phyloP scores from a whole-genome alignment of 106 monocot genomes.

The Iris macrosiphon region DNA sequence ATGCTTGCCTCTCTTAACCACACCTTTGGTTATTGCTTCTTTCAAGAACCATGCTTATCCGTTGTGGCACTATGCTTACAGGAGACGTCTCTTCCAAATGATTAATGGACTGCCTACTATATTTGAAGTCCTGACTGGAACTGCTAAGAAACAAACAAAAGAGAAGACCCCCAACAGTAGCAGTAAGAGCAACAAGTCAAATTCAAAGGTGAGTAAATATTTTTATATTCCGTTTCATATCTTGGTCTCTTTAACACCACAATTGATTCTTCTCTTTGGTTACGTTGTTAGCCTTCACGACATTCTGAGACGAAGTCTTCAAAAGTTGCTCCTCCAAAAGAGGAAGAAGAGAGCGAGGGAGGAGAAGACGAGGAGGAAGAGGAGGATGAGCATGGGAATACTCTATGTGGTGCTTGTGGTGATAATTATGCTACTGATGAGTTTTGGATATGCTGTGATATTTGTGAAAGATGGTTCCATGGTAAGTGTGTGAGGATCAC shows the following conservation, averaged over 20 bases:
- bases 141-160: slow-evolving; percentile 48
- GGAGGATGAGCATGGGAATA: slow-evolving; percentile 69
- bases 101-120: slow-evolving; percentile 76
- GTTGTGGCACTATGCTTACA: slow-evolving; percentile 13
- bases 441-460: slow-evolving; percentile 95
- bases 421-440: slow-evolving; percentile 66
- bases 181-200: slow-evolving; percentile 64
- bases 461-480: slow-evolving; percentile 90
- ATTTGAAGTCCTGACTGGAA: slow-evolving; percentile 68
- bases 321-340: slow-evolving; percentile 44
- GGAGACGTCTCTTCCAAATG: slow-evolving; percentile 67
- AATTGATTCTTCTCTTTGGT: slow-evolving; percentile 1
- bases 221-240: background rate
- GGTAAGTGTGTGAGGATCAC: slow-evolving; percentile 85
- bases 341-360: slow-evolving; percentile 37
- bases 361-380: slow-evolving; percentile 56
- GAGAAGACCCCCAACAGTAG: slow-evolving; percentile 63
- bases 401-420: slow-evolving; percentile 72
- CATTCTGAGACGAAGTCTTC: slow-evolving; percentile 40
- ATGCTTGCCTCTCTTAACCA: too few relatives aligned
- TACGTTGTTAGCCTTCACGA: slow-evolving; percentile 22
- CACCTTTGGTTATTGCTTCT: too few relatives aligned
- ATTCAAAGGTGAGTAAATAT: slow-evolving; percentile 31
- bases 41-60: too few relatives aligned
- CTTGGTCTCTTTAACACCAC: background rate